Evolutionary conservation across 805 yeast genomes (phyloP).

Genomic region (Kazachstania africana): DNA sequence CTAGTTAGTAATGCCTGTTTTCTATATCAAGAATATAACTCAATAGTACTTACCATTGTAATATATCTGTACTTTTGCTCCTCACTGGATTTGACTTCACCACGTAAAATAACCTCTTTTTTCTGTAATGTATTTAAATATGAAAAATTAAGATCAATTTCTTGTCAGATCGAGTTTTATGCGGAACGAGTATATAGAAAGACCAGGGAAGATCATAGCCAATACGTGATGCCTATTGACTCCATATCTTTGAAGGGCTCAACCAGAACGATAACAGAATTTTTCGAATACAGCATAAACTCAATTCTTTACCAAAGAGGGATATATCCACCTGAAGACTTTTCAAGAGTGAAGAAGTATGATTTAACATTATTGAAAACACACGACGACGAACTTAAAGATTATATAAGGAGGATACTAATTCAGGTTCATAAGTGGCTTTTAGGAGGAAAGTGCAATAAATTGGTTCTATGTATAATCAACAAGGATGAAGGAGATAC

Average conservation of each 20-base stretch:
- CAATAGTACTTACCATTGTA: slow-evolving; percentile 5
- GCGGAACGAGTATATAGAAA: too few relatives aligned
- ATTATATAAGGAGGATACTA: slow-evolving; percentile 56
- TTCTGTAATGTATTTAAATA: too few relatives aligned
- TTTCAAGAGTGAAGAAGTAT: slow-evolving; percentile 64
- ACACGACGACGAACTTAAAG: slow-evolving; percentile 62
- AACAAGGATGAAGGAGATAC: slow-evolving; percentile 54
- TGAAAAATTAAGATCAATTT: too few relatives aligned
- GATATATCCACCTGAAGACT: slow-evolving; percentile 80
- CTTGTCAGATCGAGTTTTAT: too few relatives aligned
- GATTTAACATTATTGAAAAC: slow-evolving; percentile 65
- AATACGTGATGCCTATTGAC: background rate
- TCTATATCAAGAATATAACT: background rate
- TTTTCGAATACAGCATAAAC: slow-evolving; percentile 71
- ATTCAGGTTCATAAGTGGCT: slow-evolving; percentile 67
- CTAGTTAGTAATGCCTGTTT: slow-evolving; percentile 1
- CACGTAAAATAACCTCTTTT: too few relatives aligned
- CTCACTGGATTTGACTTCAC: too few relatives aligned
- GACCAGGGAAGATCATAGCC: too few relatives aligned
- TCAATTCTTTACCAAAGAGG: slow-evolving; percentile 81
- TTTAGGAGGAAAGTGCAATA: slow-evolving; percentile 51
- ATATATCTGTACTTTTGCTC: too few relatives aligned
- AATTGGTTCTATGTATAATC: slow-evolving; percentile 62
- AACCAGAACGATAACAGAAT: slow-evolving; percentile 67
- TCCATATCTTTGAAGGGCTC: slow-evolving; percentile 56